Evolutionary conservation across 352 stramenopile species (phyloP), one percentile per base, ranked within the genome.

Genomic region (Blastocystis sp.): DNA sequence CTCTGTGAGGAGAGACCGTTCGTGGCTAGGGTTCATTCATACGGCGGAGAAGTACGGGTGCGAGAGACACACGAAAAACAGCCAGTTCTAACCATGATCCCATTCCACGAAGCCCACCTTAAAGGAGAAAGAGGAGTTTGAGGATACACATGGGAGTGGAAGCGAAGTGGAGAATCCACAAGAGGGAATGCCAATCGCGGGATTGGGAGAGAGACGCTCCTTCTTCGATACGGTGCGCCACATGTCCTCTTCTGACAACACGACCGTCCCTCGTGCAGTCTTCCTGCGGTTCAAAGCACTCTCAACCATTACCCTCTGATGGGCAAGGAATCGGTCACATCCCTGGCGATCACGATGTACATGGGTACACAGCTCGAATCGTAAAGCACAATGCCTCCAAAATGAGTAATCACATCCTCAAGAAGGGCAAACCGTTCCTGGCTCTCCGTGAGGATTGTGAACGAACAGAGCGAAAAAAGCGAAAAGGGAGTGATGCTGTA

Each of bases 401-500:
- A 84, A 57, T 69, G 61, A 17, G n/a, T 6, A 34, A 84, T 54
- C 2, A 52, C 17, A 48, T 28, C 34, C 17, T 28, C 28, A 3
- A 70, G n/a, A 17, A 24, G 34, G 11, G 57, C 24, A 43, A 84
- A 63, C 9, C 66, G 40, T 28, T 2, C 38, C 14, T 40, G 9
- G 66, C 66, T 38, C 14, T 62, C 28, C 10, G 74, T 69, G n/a
- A 84, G 7, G 3, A 84, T 17, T 34, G n/a, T 34, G 48, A 84
- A 68, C 17, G n/a, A 60, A 70, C 74, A 84, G 2, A 38, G n/a
- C 42, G 74, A 68, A 84, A 84, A 84, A 14, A 84, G 1, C 17
- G 52, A 68, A 84, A 84, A 84, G 57, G 74, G 74, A 57, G 54
- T 38, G 69, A 69, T 28, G 66, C 74, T 84, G 48, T 59, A 84